Conservation (phyloP, 331 rosid species). For the Rosa hybrid region DNA sequence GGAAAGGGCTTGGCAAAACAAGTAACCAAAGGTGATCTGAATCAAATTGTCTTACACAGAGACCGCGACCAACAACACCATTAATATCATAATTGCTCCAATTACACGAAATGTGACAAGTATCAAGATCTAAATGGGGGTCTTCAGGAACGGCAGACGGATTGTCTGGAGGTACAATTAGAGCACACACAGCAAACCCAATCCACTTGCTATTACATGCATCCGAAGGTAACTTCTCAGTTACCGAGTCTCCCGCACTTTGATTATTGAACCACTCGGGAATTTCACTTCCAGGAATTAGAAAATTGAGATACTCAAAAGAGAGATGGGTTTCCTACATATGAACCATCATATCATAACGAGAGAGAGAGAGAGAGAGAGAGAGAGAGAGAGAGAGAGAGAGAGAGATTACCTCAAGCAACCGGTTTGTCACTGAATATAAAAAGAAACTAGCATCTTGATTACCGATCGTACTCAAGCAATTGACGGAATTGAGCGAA, state of each 20-base stretch:
- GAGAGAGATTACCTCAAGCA: not conserved
- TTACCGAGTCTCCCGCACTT: not conserved
- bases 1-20: not conserved
- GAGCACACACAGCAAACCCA: not conserved
- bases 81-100: no score
- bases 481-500: not conserved
- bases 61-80: no score
- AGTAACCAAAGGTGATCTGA: not conserved
- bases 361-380: no score
- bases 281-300: not conserved
- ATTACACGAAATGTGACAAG: no score
- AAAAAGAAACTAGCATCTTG: not conserved
- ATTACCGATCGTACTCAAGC: not conserved
- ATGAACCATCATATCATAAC: no score
- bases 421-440: not conserved
- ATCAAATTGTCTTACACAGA: no score
- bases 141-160: no score
- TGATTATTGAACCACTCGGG: not conserved
- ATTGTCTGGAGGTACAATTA: not conserved
- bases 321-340: no score
- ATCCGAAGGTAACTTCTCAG: not conserved
- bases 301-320: no score
- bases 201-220: not conserved
- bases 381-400: no score
- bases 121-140: no score